These are phyloP conservation scores for Tolypocladium nubicola DNA, from an alignment of 2,329 filamentous ascomycete genomes.

Conservation along the genomic window DNA sequence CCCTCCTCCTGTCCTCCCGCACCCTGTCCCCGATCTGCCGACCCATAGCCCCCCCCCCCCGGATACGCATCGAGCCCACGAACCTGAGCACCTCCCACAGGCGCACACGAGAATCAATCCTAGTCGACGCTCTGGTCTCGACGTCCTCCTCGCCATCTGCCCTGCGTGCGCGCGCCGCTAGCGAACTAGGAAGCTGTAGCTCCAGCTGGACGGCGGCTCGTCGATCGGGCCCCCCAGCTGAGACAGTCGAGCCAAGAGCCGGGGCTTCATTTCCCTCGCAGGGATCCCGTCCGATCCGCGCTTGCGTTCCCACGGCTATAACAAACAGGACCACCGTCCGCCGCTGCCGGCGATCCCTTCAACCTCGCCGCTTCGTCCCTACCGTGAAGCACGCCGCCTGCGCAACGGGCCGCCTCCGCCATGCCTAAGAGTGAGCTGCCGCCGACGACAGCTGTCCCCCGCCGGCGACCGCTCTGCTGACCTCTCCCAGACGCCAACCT, in stretches of 20 bases:
- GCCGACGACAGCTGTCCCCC: no score
- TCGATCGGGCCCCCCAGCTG: neutral
- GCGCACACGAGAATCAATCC: neutral
- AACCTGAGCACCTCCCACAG: no score
- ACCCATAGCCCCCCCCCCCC: no score
- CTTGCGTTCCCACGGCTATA: neutral
- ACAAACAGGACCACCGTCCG: neutral
- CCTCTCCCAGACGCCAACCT: conserved; percentile 24
- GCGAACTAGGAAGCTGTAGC: neutral
- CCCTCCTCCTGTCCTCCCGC: neutral
- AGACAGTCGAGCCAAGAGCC: neutral
- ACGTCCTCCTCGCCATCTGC: no score
- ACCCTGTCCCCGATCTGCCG: no score
- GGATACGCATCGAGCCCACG: no score
- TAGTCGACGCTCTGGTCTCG: no score
- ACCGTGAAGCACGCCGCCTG: neutral
- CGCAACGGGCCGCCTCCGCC: neutral
- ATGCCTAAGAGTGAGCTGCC: neutral
- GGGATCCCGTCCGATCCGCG: neutral
- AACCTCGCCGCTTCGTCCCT: neutral
- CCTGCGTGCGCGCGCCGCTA: no score
- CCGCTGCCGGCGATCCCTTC: neutral
- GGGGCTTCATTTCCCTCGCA: neutral
- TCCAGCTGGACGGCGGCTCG: neutral
- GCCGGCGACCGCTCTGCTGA: neutral